Evolutionary conservation across 1,284 basidiomycete genomes (phyloP).

Genomic region (Cryptococcus sp.): DNA sequence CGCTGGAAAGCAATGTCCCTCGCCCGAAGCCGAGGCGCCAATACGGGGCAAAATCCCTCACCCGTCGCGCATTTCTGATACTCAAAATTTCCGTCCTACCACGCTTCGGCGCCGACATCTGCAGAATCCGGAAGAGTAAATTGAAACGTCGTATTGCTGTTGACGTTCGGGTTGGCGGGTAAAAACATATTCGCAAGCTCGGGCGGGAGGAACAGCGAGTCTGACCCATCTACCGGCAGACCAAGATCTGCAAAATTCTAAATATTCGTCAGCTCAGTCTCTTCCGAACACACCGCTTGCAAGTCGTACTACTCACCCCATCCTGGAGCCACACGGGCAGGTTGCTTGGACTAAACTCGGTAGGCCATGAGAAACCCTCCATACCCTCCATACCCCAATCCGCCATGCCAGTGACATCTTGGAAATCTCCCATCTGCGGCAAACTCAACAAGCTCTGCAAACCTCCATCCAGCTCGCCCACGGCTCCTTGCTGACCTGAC

Average conservation of each 20-base stretch:
- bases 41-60: not conserved
- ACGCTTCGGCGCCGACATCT: constrained; percentile 44
- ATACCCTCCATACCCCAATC: constrained; percentile 65
- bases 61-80: not conserved
- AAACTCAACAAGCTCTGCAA: constrained; percentile 37
- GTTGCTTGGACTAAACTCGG: constrained; percentile 49
- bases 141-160: constrained; percentile 25
- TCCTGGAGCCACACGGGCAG: constrained; percentile 51
- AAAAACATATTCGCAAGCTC: constrained; percentile 48
- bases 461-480: constrained; percentile 29
- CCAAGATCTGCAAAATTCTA: constrained; percentile 81
- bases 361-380: constrained; percentile 65
- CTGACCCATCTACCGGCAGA: constrained; percentile 78
- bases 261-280: too few relatives aligned
- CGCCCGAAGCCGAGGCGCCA: not conserved
- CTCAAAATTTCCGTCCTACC: constrained; percentile 24
- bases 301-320: constrained; percentile 54
- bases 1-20: too few relatives aligned
- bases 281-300: too few relatives aligned
- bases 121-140: constrained; percentile 40
- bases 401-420: constrained; percentile 21
- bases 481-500: constrained; percentile 3
- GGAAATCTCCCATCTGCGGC: constrained; percentile 20
- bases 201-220: constrained; percentile 72
- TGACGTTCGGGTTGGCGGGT: constrained; percentile 10